Base-by-base conservation (phyloP, 768 basidiomycete genomes). In the Lactarius deliciosus region DNA sequence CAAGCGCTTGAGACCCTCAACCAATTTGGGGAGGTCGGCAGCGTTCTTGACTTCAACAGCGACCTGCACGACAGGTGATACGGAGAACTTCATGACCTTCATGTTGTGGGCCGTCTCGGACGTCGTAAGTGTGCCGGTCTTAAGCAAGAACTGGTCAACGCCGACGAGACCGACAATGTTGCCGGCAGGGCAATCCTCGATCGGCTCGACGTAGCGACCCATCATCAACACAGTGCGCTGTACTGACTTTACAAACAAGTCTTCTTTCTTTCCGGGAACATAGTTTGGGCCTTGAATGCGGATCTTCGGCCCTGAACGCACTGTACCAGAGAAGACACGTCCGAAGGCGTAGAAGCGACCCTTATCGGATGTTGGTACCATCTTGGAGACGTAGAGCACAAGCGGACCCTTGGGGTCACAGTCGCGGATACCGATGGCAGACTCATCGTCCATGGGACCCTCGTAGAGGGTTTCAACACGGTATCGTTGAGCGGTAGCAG, bases 271-370 rank as follows among this genome's bases (percentile, higher is more conserved):
- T 73, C 97, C 97, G 40, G 97, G 97, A 65, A 96, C 65, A 80
- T 96, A 99, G 86, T 98, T 99, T 72, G 97, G 97, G 25, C 97
- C 97, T 81, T 99, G 97, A 74, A 99, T 98, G 75, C 97, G 94
- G 81, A 98, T 87, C 82, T 99, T 99, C 75, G 97, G 97, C 64
- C 97, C 97, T 64, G 97, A 87, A 72, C 86, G 89, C 75, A 98
- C 95, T 69, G 95, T 98, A 75, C 97, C 97, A 70, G 97, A 92
- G 86, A 99, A 99, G 82, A 99, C 90, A 86, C 97, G 97, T 80
- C 97, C 97, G 79, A 99, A 99, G 68, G 97, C 97, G 80, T 98
- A 98, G 91, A 98, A 99, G 68, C 97, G 95, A 75, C 97, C 97
- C 82, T 98, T 98, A 80, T 99, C 97, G 72, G 97, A 97, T 50